A percentile compares a stretch with the other conserved stretches of the same genome.
Conservation (phyloP, 129 eudicot genomes). For the Tagetes patula region DNA sequence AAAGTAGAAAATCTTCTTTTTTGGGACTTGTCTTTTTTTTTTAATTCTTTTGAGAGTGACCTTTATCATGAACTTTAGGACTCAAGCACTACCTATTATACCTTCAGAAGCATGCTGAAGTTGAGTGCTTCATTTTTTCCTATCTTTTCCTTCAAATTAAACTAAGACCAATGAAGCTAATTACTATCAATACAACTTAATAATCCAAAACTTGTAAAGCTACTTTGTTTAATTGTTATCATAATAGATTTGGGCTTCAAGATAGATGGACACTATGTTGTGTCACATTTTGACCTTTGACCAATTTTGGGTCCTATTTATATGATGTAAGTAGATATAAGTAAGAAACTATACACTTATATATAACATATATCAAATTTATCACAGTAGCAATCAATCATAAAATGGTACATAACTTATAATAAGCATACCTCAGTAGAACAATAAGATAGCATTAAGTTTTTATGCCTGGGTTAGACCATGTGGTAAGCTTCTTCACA, state of each 20-base stretch:
- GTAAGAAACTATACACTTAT: conserved; percentile 37
- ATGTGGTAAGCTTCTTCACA: conserved; percentile 27
- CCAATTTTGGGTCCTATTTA: conserved; percentile 4
- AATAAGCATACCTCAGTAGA: conserved; percentile 16
- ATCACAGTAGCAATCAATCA: conserved; percentile 30
- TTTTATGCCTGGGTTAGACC: conserved; percentile 4
- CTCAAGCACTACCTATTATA: conserved; percentile 36
- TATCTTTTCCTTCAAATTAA: neutral
- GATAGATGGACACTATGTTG: neutral
- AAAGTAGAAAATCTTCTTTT: conserved; percentile 32
- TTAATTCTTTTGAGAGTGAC: conserved; percentile 38
- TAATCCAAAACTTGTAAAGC: neutral
- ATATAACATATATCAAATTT: conserved; percentile 23
- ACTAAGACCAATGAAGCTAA: neutral
- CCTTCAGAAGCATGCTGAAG: conserved; percentile 34
- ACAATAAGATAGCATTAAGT: conserved; percentile 23
- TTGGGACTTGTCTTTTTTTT: conserved; percentile 30
- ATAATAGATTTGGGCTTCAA: conserved; percentile 5
- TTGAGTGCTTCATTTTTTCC: conserved; percentile 12
- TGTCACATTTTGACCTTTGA: neutral
- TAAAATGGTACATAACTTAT: conserved; percentile 31
- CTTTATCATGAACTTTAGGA: conserved; percentile 42
- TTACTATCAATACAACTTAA: neutral
- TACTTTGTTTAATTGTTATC: neutral
- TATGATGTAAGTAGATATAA: conserved; percentile 2